Evolutionary conservation across 805 yeast species (phyloP).

Genomic region (Ogataea ganodermae): DNA sequence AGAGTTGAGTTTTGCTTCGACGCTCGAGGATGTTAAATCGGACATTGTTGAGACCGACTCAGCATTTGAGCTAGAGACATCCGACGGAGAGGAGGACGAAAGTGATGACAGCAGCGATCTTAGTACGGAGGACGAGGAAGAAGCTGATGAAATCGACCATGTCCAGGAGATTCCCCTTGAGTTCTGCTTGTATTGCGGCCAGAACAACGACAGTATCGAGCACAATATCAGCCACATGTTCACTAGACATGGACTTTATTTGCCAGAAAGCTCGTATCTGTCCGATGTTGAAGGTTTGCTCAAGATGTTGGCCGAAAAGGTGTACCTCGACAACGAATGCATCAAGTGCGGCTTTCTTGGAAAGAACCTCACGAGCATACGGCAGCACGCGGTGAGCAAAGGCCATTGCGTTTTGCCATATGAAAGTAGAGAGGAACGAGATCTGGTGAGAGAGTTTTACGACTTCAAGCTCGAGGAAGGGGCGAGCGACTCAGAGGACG

Average conservation of each 20-base stretch:
- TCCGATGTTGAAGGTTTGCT: conserved; percentile 70
- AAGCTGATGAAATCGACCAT: neutral
- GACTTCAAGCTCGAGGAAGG: conserved; percentile 58
- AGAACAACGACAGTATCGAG: conserved; percentile 41
- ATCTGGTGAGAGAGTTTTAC: conserved; percentile 70
- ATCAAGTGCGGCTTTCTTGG: conserved; percentile 82
- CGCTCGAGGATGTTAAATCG: conserved; percentile 25
- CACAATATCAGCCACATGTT: conserved; percentile 70
- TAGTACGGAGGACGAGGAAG: conserved; percentile 3
- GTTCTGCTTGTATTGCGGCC: conserved; percentile 53
- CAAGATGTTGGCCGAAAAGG: conserved; percentile 68
- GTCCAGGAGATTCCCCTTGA: conserved; percentile 38
- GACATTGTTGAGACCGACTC: conserved; percentile 21
- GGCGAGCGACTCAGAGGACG: conserved; percentile 22
- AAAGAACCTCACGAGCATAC: conserved; percentile 72
- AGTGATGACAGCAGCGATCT: conserved; percentile 14
- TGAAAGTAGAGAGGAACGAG: conserved; percentile 74
- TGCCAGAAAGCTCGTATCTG: conserved; percentile 79
- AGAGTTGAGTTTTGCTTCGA: conserved; percentile 23
- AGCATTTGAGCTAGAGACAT: conserved; percentile 5
- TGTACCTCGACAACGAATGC: conserved; percentile 80
- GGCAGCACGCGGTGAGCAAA: conserved; percentile 82
- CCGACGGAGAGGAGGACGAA: conserved; percentile 20
- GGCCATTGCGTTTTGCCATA: conserved; percentile 90
- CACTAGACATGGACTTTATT: conserved; percentile 74